Evolutionary conservation across 2,329 filamentous ascomycete species (phyloP).

Genomic region (Ciborinia camelliae): DNA sequence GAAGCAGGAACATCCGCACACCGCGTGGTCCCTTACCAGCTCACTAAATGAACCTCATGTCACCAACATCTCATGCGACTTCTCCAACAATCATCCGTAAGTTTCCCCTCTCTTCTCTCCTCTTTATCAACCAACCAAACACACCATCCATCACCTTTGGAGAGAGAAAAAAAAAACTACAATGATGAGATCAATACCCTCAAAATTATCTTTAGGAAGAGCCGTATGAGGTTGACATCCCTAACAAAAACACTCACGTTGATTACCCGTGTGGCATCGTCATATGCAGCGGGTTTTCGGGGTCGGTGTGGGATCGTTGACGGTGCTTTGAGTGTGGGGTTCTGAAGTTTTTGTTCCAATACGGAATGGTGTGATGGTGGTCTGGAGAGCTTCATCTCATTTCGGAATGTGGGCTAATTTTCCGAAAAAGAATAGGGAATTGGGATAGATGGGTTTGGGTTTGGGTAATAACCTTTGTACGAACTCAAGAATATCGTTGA

Average conservation of each 20-base stretch:
- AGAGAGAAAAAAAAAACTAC: constrained; percentile 21
- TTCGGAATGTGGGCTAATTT: not conserved
- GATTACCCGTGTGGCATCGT: constrained; percentile 30
- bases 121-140: not conserved
- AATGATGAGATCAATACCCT: constrained; percentile 36
- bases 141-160: no score
- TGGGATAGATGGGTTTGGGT: no score
- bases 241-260: constrained; percentile 17
- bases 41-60: not conserved
- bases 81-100: constrained; percentile 4
- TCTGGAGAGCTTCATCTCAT: not conserved
- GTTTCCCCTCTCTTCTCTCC: not conserved
- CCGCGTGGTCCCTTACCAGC: not conserved
- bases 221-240: constrained; percentile 33
- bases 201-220: constrained; percentile 35
- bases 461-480: not conserved
- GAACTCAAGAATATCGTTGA: not conserved
- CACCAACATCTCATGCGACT: not conserved
- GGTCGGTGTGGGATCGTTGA: constrained; percentile 25
- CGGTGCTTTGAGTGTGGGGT: constrained; percentile 36
- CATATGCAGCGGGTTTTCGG: constrained; percentile 32
- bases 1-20: not conserved
- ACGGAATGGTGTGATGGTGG: not conserved
- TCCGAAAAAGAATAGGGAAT: not conserved
- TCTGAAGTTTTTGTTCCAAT: constrained; percentile 24